Evolutionary conservation across 306 rosid genomes (phyloP).

Genomic region (Quercus bicolor): DNA sequence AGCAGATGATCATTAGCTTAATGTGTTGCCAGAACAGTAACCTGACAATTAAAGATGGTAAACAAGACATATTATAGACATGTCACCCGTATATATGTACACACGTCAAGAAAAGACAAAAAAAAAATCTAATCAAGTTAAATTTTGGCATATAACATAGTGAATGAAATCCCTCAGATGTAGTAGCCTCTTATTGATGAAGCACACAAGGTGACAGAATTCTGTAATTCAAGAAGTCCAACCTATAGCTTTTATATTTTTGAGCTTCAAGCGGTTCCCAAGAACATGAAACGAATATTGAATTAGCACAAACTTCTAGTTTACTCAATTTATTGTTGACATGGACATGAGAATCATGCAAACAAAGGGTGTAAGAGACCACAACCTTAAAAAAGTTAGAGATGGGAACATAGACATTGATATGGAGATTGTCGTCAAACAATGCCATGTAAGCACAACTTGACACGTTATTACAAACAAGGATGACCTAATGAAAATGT

Average conservation of each 20-base stretch:
- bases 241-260: background rate
- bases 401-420: no score
- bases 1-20: slow-evolving; percentile 45
- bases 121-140: no score
- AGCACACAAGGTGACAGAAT: background rate
- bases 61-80: background rate
- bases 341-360: no score
- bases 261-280: background rate
- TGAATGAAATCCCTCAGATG: background rate
- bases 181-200: background rate
- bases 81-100: background rate
- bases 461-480: no score
- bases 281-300: background rate
- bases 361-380: no score
- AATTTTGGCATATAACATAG: no score
- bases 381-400: no score
- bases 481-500: no score
- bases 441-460: no score
- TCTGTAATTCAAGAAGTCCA: background rate
- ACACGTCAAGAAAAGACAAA: background rate
- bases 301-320: background rate
- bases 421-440: no score
- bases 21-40: slow-evolving; percentile 43
- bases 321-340: background rate
- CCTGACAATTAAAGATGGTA: slow-evolving; percentile 32